These are phyloP conservation scores for Cokeromyces recurvatus DNA, from an alignment of 371 early-diverging fungal species.

Conservation along the genomic window DNA sequence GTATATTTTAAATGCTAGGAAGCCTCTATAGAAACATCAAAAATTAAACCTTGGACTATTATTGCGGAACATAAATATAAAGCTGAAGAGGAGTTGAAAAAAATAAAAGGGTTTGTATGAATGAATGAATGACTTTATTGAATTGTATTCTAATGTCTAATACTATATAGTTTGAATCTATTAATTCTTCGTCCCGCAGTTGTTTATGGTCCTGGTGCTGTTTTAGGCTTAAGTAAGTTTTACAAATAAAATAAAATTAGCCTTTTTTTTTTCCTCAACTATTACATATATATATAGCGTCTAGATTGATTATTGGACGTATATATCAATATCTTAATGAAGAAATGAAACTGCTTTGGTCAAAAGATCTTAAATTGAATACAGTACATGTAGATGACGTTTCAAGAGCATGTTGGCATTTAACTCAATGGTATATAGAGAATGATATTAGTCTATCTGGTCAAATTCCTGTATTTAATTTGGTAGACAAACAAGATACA, in stretches of 20 bases:
- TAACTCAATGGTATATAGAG: slow-evolving; percentile 55
- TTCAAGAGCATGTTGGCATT: slow-evolving; percentile 70
- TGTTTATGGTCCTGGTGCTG: slow-evolving; percentile 83
- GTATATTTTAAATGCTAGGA: no score
- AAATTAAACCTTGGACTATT: slow-evolving; percentile 81
- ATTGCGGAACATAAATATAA: slow-evolving; percentile 74
- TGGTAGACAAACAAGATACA: slow-evolving; percentile 78
- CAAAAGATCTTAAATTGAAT: slow-evolving; percentile 81
- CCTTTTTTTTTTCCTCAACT: not conserved
- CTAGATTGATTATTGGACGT: slow-evolving; percentile 86
- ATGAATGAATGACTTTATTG: not conserved
- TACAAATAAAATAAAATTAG: no score
- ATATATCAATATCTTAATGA: slow-evolving; percentile 80
- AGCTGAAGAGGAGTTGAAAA: slow-evolving; percentile 75
- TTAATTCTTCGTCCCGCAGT: slow-evolving; percentile 88
- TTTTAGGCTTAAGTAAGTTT: slow-evolving; percentile 65
- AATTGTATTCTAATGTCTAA: not conserved
- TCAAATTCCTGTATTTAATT: slow-evolving; percentile 55
- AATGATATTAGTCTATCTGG: slow-evolving; percentile 17
- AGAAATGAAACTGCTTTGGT: slow-evolving; percentile 91
- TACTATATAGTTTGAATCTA: slow-evolving; percentile 53
- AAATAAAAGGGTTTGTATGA: slow-evolving; percentile 41
- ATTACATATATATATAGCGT: slow-evolving; percentile 59
- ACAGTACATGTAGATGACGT: slow-evolving; percentile 93
- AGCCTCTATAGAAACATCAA: slow-evolving; percentile 65